Evolutionary conservation across 2,329 filamentous ascomycete genomes (phyloP).

Genomic region (Metarhizium anisopliae): DNA sequence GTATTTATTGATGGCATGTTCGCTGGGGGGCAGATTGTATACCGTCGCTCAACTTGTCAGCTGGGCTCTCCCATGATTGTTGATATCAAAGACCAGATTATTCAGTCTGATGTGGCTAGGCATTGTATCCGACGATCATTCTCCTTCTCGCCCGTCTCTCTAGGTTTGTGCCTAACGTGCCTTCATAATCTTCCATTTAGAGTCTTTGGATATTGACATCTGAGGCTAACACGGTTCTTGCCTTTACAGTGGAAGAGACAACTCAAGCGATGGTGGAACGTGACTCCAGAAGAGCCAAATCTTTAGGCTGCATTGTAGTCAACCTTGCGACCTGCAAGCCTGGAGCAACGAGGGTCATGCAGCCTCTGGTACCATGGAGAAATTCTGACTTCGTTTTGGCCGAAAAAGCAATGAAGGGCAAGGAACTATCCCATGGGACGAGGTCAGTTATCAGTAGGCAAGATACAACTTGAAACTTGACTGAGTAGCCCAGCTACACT

Average conservation of each 20-base stretch:
- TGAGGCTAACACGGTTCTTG: not conserved
- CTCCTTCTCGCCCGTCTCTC: slow-evolving; percentile 9
- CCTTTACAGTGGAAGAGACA: slow-evolving; percentile 6
- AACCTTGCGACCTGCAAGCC: accelerated
- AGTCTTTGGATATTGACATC: not conserved
- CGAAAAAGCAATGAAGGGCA: slow-evolving; percentile 19
- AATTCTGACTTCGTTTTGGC: not conserved
- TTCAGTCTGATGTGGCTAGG: not conserved
- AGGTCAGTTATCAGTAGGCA: slow-evolving; percentile 5
- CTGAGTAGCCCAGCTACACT: not conserved
- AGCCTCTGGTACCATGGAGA: not conserved
- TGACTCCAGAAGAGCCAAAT: slow-evolving; percentile 1
- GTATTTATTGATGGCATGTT: slow-evolving; percentile 12
- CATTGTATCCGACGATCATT: slow-evolving; percentile 1
- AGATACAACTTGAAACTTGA: not conserved
- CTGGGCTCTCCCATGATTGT: not conserved
- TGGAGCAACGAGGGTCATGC: not conserved
- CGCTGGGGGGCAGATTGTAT: not conserved
- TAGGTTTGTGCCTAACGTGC: slow-evolving; percentile 1
- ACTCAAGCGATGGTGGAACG: not conserved
- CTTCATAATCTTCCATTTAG: not conserved
- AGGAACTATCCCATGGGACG: slow-evolving; percentile 14
- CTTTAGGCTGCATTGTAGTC: slow-evolving; percentile 12
- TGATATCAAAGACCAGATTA: not conserved
- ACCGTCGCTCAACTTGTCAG: not conserved